A percentile compares a stretch with the other conserved stretches of the same genome.
Conservation (phyloP, 2,329 filamentous ascomycete genomes). For the Aspergillus vadensis region DNA sequence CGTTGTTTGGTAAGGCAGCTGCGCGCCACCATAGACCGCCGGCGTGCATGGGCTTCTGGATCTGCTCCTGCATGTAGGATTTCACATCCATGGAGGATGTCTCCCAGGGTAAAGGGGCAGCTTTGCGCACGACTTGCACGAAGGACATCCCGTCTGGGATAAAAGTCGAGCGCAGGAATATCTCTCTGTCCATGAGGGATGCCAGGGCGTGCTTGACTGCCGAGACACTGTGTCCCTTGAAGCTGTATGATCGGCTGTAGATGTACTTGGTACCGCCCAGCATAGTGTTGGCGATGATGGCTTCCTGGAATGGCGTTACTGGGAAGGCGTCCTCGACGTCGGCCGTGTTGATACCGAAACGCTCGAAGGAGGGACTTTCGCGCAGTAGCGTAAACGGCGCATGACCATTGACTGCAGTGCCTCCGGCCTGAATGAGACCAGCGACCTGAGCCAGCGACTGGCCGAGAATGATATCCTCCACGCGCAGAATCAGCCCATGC, state of each 20-base stretch:
- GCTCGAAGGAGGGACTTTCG: not conserved
- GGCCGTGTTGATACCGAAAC: not conserved
- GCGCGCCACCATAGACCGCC: not conserved
- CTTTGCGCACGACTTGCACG: not conserved
- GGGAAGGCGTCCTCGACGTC: not conserved
- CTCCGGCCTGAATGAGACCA: not conserved
- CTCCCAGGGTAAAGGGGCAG: not conserved
- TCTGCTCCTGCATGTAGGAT: conserved; percentile 6
- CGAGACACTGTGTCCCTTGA: not conserved
- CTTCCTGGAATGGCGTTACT: not conserved
- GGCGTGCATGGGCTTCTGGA: not conserved
- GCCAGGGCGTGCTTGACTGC: not conserved
- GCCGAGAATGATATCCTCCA: not conserved
- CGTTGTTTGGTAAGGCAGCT: not conserved
- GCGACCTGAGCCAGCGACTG: not conserved
- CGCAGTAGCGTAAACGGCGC: not conserved
- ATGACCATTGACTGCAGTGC: not conserved
- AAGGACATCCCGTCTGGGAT: not conserved
- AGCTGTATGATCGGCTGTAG: not conserved
- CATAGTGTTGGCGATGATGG: not conserved
- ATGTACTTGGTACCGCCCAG: not conserved
- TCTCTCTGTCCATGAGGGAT: not conserved
- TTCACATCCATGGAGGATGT: not conserved
- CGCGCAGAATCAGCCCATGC: not conserved
- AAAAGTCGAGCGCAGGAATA: not conserved